Evolutionary conservation across 177 flowering plant species (phyloP).

Genomic region (Vitis hybrid): DNA sequence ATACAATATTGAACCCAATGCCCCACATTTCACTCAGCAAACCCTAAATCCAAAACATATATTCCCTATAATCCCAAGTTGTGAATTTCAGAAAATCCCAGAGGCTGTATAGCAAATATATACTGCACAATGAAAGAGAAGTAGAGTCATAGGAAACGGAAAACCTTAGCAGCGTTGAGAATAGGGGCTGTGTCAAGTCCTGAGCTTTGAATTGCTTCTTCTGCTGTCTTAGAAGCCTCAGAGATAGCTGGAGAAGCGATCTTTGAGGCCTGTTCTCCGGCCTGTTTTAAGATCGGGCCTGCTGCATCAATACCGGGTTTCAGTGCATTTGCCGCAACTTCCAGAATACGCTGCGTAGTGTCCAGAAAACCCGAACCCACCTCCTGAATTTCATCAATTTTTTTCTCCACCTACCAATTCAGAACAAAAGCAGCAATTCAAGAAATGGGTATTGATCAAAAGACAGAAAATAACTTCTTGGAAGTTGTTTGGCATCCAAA

Average conservation of each 20-base stretch:
- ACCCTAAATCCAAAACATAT: no score
- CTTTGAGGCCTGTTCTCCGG: slow-evolving; percentile 69
- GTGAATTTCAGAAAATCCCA: slow-evolving; percentile 1
- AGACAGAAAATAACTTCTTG: not conserved
- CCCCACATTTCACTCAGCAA: no score
- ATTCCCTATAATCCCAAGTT: not conserved
- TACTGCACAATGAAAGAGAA: not conserved
- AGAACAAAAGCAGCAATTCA: slow-evolving; percentile 1
- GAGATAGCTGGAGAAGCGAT: slow-evolving; percentile 73
- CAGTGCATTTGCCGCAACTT: slow-evolving; percentile 40
- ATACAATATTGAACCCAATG: no score
- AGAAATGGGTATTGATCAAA: not conserved
- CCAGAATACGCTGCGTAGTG: slow-evolving; percentile 35
- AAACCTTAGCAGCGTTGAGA: slow-evolving; percentile 78
- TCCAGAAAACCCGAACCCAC: slow-evolving; percentile 55
- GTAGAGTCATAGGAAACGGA: not conserved
- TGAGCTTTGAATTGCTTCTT: slow-evolving; percentile 68
- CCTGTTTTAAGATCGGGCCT: slow-evolving; percentile 63
- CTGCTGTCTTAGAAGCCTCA: slow-evolving; percentile 79
- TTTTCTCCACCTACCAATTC: slow-evolving; percentile 62
- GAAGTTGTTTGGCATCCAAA: not conserved
- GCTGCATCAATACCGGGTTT: slow-evolving; percentile 78
- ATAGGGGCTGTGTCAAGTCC: slow-evolving; percentile 79
- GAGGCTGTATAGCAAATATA: no score
- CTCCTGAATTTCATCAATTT: slow-evolving; percentile 65